Evolutionary conservation across 306 rosid genomes (phyloP), one percentile per base, ranked within the genome.

Genomic region (Vicia faba): DNA sequence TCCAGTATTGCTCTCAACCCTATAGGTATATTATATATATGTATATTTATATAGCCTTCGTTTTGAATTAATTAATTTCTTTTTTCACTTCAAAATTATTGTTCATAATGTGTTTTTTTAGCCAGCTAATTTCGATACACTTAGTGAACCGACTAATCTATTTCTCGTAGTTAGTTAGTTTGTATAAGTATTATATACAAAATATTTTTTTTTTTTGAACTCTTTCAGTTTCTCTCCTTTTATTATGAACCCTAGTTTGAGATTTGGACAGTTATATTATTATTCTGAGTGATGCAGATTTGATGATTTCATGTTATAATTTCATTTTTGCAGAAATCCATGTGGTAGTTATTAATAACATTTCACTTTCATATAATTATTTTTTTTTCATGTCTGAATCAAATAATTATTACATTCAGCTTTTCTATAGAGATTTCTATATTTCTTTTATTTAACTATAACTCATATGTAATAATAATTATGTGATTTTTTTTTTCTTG

Each of bases 1-100:
- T 57, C 9, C 80, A 89, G 14, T 89, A 83, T 68, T 86, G 84
- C 81, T 71, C 40, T 36, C 78, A 82, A 9, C 46, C 83, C 20
- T 75, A 77, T 6, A 80, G 89, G 89, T 69, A 1, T 20, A 2
- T 20, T 20, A 2, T 20, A 1, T 2, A 20, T 20, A 20, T 1
- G 2, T 1, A 1, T 20, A 20, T 20, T 1, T 20, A 20, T 2
- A 20, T 20, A 20, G 23, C 23, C 23, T 20, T 20, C 23, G 2
- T 15, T 14, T 46, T 46, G 53, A 11, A 46, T 46, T 46, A 46
- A 46, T 14, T 14, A n/a, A 3, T n/a, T 45, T n/a, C 50, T 45
- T 14, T 14, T 18, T 45, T 45, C 19, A 45, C 5, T n/a, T n/a
- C n/a, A n/a, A n/a, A n/a, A n/a, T n/a, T n/a, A n/a, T n/a, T n/a